A percentile compares a stretch with the other conserved stretches of the same genome.
These are phyloP conservation scores for Ehretia macrophylla DNA, from an alignment of 257 asterid species.

Conservation along the genomic window DNA sequence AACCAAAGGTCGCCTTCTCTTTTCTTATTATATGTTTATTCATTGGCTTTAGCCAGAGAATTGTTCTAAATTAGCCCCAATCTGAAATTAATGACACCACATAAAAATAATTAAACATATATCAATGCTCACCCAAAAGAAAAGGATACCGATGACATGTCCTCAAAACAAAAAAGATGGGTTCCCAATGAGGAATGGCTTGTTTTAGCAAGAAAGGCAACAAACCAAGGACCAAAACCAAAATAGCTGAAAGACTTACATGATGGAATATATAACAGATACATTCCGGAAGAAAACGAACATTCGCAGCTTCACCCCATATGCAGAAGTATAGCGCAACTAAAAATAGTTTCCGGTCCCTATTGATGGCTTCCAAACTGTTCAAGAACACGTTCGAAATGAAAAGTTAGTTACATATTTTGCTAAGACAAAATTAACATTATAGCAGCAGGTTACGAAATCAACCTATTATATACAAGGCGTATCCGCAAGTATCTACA, in stretches of 20 bases:
- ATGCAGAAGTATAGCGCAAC: slow-evolving; percentile 79
- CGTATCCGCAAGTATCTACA: slow-evolving; percentile 87
- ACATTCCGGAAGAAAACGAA: slow-evolving; percentile 97
- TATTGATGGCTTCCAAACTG: slow-evolving; percentile 91
- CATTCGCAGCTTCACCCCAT: slow-evolving; percentile 99
- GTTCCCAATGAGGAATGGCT: background rate
- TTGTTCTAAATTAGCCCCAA: too few relatives aligned
- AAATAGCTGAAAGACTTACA: slow-evolving; percentile 46
- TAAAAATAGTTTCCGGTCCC: slow-evolving; percentile 84
- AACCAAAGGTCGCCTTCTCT: too few relatives aligned
- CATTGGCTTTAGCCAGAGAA: too few relatives aligned
- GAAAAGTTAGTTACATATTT: slow-evolving; percentile 17
- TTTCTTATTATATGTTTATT: too few relatives aligned
- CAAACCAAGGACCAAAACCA: slow-evolving; percentile 3
- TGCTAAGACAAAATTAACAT: background rate
- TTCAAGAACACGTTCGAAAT: slow-evolving; percentile 11
- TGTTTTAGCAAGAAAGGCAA: background rate
- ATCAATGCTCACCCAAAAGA: too few relatives aligned
- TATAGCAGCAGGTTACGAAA: slow-evolving; percentile 19
- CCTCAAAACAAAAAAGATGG: too few relatives aligned
- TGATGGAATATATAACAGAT: slow-evolving; percentile 92
- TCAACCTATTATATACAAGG: slow-evolving; percentile 79
- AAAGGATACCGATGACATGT: too few relatives aligned
- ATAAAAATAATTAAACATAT: too few relatives aligned
- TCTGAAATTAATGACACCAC: too few relatives aligned